Evolutionary conservation across 2,329 filamentous ascomycete genomes (phyloP).

Genomic region (Periconia sp.): DNA sequence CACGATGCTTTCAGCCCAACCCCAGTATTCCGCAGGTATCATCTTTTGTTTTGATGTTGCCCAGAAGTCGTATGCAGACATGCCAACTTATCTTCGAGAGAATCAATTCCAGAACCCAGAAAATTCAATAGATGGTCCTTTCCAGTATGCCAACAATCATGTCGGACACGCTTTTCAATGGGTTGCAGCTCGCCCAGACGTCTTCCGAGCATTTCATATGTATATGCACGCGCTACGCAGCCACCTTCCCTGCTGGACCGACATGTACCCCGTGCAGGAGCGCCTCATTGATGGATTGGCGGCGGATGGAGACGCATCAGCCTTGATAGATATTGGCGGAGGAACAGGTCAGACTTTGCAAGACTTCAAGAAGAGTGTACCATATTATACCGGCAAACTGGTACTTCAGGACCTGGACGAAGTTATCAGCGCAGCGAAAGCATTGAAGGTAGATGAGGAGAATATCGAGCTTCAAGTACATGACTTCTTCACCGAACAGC

Average conservation of each 20-base stretch:
- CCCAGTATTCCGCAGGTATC: constrained; percentile 8
- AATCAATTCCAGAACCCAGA: constrained; percentile 9
- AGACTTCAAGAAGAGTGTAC: constrained; percentile 3
- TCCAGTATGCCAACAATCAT: constrained; percentile 5
- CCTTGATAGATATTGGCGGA: constrained; percentile 11
- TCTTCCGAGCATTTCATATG: constrained; percentile 7
- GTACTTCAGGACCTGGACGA: constrained; percentile 8
- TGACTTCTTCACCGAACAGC: constrained; percentile 11
- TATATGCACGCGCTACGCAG: constrained; percentile 3
- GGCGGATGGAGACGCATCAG: constrained; percentile 1
- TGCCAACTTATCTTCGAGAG: constrained; percentile 6
- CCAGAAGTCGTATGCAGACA: constrained; percentile 2
- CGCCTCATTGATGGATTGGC: constrained; percentile 2
- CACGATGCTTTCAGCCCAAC: constrained; percentile 3
- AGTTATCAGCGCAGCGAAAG: constrained; percentile 5
- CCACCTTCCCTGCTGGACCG: constrained; percentile 6
- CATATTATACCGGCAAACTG: constrained; percentile 4
- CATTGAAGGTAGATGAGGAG: constrained; percentile 2
- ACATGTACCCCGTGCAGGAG: constrained; percentile 11
- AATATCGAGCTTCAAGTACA: constrained; percentile 10
- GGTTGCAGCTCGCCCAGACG: constrained; percentile 3
- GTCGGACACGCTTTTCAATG: constrained; percentile 7
- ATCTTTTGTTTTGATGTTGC: constrained; percentile 6
- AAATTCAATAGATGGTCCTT: constrained; percentile 4
- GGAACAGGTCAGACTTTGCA: constrained; percentile 6